A percentile compares a stretch with the other conserved stretches of the same genome.
phyloP scores from a whole-genome alignment of 2,329 filamentous ascomycete species.

The Epichloe gansuensis region DNA sequence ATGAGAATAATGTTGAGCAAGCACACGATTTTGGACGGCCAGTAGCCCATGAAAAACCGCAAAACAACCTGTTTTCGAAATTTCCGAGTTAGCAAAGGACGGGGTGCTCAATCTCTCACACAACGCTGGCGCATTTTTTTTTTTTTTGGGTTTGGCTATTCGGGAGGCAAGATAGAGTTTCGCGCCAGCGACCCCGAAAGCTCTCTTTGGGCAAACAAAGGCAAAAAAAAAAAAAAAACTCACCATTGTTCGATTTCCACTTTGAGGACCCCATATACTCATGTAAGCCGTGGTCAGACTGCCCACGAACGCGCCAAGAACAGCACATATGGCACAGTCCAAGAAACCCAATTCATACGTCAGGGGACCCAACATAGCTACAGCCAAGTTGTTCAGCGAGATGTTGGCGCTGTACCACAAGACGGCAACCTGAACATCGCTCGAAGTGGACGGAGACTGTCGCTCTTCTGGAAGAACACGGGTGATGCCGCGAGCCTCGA shows the following conservation, averaged over 20 bases:
- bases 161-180: not conserved
- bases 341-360: constrained; percentile 60
- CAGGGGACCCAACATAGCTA: constrained; percentile 57
- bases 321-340: constrained; percentile 57
- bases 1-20: constrained; percentile 41
- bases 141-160: not conserved
- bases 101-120: not conserved
- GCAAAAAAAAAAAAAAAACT: not conserved
- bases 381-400: constrained; percentile 40
- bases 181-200: not conserved
- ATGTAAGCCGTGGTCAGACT: constrained; percentile 63
- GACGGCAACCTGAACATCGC: constrained; percentile 27
- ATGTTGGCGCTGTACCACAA: constrained; percentile 34
- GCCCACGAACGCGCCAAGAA: constrained; percentile 69
- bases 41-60: constrained; percentile 65
- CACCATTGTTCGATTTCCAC: constrained; percentile 66
- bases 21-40: constrained; percentile 21
- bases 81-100: not conserved
- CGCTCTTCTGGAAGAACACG: constrained; percentile 26
- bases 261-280: constrained; percentile 61
- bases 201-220: not conserved
- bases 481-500: constrained; percentile 28
- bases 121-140: not conserved
- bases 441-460: constrained; percentile 18
- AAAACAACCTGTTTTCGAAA: constrained; percentile 40